Evolutionary conservation across 371 early-diverging fungal species (phyloP).

Genomic region (Parasitella parasitica): DNA sequence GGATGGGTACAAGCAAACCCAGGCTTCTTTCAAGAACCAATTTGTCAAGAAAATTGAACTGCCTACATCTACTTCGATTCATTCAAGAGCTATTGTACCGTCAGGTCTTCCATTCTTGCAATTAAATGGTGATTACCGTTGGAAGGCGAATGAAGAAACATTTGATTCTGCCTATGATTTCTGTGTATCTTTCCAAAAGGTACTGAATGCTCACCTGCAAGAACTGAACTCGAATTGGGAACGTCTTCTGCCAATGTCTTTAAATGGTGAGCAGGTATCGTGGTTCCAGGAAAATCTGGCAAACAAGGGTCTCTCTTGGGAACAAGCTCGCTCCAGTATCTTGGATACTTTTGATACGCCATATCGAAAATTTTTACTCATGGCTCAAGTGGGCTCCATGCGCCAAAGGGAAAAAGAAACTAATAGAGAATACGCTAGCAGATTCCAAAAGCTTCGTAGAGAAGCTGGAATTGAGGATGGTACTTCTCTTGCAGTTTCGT

Average conservation of each 20-base stretch:
- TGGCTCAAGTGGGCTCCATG: neutral
- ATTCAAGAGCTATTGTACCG: too few relatives aligned
- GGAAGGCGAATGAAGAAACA: neutral
- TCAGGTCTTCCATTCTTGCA: too few relatives aligned
- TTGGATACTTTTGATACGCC: slow-evolving; percentile 2
- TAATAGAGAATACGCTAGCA: neutral
- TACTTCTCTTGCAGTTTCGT: neutral
- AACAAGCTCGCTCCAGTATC: neutral
- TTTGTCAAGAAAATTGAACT: too few relatives aligned
- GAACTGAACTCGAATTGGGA: neutral
- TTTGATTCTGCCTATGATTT: neutral
- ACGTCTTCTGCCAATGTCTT: neutral
- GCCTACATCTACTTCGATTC: too few relatives aligned
- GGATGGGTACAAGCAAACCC: too few relatives aligned
- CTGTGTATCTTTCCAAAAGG: neutral
- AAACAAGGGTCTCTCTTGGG: neutral
- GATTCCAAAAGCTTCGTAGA: neutral
- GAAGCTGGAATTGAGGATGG: neutral
- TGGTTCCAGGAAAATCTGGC: slow-evolving; percentile 1
- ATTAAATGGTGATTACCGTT: too few relatives aligned
- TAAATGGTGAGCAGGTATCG: neutral
- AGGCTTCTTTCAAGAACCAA: too few relatives aligned
- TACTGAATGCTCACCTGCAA: neutral
- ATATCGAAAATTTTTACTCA: neutral
- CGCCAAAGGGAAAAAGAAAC: neutral